Base-by-base conservation (phyloP, 192 early-diverging fungal genomes). In the Funneliformis mosseae region DNA sequence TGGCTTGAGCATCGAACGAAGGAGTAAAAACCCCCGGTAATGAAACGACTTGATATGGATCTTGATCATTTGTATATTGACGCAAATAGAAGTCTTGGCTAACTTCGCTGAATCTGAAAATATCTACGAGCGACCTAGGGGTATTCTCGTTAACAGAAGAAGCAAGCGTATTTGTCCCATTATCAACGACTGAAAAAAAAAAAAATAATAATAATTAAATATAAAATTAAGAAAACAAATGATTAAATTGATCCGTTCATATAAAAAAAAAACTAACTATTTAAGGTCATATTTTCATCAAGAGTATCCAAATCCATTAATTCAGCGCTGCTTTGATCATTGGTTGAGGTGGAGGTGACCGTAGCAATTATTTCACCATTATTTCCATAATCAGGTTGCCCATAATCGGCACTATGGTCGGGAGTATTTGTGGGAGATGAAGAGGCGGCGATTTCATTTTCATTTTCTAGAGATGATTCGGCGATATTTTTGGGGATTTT, bases 31-130 rank as follows among this genome's bases (percentile, higher is more conserved):
- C 3, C 27, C 83, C 80, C 61, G 85, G 81, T 71, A 87, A 69
- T 61, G 80, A 66, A 50, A 87, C 67, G 8, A 82, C 78, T 62
- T 83, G 83, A 25, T 83, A 77, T 45, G 63, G 70, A 39, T 83
- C 83, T 79, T 87, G 86, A 70, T 87, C 86, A 41, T 81, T 85
- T 7, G 86, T 87, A 50, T 80, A 87, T 64, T 84, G 86, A 72
- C 84, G 81, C n/a, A 87, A 72, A n/a, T 78, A 62, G 71, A 80
- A 87, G 0, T 50, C 42, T 25, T 59, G 18, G 8, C 41, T 59
- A 0, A 21, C 55, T 23, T 76, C 59, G 18, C 0, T 76, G 2
- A 28, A 14, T n/a, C 28, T 48, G 18, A 33, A 61, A 4, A 76
- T 41, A 33, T 76, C 74, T 33, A 33, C 33, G 33, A 33, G 33